phyloP scores from a whole-genome alignment of 345 rosid species.

The Noccaea bulbosa region DNA sequence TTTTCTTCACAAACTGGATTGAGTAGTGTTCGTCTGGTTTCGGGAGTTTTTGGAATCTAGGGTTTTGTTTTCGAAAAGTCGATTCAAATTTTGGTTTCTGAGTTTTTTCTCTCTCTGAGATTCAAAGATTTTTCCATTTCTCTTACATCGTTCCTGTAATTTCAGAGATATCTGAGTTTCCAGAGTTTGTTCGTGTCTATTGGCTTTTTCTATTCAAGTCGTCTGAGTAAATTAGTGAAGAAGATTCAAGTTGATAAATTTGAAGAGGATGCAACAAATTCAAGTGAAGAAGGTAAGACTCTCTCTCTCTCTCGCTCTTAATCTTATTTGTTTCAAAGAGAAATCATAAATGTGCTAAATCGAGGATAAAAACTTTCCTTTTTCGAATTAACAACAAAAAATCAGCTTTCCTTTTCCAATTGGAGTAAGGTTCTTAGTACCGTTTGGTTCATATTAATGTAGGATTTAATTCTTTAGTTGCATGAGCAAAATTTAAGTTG shows the following conservation, averaged over 20 bases:
- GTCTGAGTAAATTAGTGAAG: not conserved
- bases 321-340: not conserved
- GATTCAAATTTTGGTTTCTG: slow-evolving; percentile 16
- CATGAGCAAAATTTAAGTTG: not conserved
- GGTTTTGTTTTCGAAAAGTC: slow-evolving; percentile 20
- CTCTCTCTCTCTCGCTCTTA: not conserved
- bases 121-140: not conserved
- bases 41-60: slow-evolving; percentile 13
- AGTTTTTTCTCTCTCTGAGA: slow-evolving; percentile 6
- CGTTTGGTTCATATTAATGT: not conserved
- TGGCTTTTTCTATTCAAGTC: not conserved
- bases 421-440: not conserved
- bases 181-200: slow-evolving; percentile 1
- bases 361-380: not conserved
- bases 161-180: slow-evolving; percentile 17
- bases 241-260: slow-evolving; percentile 17
- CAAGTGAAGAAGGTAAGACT: slow-evolving; percentile 41
- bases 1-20: slow-evolving; percentile 12
- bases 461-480: not conserved
- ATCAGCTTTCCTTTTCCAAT: slow-evolving; percentile 17
- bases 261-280: slow-evolving; percentile 40
- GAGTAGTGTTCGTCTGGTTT: slow-evolving; percentile 2
- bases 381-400: too few species aligned
- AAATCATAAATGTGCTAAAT: not conserved
- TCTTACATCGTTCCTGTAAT: not conserved